These are phyloP conservation scores for Pseudogymnoascus sp. DNA, from an alignment of 2,329 filamentous ascomycete genomes.

Conservation along the genomic window DNA sequence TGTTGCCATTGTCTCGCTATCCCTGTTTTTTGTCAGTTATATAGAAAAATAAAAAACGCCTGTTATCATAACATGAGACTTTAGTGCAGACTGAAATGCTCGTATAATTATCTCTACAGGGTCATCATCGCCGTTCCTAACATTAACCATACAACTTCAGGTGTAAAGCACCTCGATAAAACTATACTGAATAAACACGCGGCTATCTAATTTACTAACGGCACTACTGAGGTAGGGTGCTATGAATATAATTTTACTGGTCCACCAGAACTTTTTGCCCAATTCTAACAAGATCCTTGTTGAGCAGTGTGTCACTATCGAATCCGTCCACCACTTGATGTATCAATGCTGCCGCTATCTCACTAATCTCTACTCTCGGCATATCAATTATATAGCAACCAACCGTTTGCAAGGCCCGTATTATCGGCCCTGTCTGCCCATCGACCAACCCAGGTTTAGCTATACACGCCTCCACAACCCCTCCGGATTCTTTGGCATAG, in stretches of 20 bases:
- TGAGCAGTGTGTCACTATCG: constrained; percentile 37
- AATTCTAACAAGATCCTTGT: constrained; percentile 36
- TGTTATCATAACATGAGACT: neutral
- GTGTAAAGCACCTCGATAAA: no score
- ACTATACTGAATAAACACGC: no score
- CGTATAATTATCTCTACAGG: neutral
- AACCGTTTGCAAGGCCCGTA: constrained; percentile 17
- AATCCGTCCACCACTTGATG: constrained; percentile 38
- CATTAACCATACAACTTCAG: neutral
- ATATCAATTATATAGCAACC: constrained; percentile 22
- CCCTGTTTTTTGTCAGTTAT: neutral
- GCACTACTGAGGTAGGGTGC: no score
- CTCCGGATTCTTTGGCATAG: constrained; percentile 32
- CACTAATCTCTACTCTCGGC: constrained; percentile 28
- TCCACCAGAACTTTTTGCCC: constrained; percentile 15
- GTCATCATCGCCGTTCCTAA: neutral
- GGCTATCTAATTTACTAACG: no score
- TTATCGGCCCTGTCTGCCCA: constrained; percentile 17
- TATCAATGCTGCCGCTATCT: constrained; percentile 37
- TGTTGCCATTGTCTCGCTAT: neutral
- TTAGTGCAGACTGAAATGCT: neutral
- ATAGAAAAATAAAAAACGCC: neutral
- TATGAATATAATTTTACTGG: neutral
- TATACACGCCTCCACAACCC: constrained; percentile 31
- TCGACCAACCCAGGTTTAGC: constrained; percentile 38